A percentile compares a stretch with the other conserved stretches of the same genome.
These are phyloP conservation scores for Lepraria neglecta DNA, from an alignment of 495 filamentous ascomycete species.

Conservation along the genomic window DNA sequence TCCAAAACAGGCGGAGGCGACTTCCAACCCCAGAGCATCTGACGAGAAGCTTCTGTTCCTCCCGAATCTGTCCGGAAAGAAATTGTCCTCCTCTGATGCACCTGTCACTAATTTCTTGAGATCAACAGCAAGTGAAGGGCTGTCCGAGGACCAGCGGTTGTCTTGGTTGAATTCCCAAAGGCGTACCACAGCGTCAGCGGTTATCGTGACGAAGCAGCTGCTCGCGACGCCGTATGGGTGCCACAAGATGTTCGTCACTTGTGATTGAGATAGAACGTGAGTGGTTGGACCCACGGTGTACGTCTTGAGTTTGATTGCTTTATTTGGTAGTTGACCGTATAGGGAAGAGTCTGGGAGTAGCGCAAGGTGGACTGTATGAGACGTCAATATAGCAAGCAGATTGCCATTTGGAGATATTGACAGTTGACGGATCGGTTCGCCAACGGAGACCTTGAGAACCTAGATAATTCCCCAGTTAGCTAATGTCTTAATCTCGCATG, in stretches of 20 bases:
- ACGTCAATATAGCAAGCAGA: slow-evolving; percentile 74
- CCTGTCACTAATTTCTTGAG: slow-evolving; percentile 76
- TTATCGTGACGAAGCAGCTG: slow-evolving; percentile 71
- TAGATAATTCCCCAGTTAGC: slow-evolving; percentile 14
- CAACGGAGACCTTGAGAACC: slow-evolving; percentile 59
- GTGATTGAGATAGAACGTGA: slow-evolving; percentile 74
- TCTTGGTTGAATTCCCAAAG: slow-evolving; percentile 78
- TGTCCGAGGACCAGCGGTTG: slow-evolving; percentile 77
- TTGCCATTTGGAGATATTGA: slow-evolving; percentile 71
- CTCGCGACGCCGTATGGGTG: slow-evolving; percentile 74
- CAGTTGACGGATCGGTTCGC: slow-evolving; percentile 71
- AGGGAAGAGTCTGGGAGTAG: slow-evolving; percentile 70
- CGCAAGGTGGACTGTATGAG: slow-evolving; percentile 76
- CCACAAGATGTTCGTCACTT: slow-evolving; percentile 73
- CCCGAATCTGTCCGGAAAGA: slow-evolving; percentile 60
- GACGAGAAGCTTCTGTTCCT: slow-evolving; percentile 76
- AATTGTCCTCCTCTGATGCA: slow-evolving; percentile 66
- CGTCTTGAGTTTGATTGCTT: slow-evolving; percentile 64
- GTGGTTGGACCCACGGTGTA: slow-evolving; percentile 82
- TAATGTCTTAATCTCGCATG: background rate
- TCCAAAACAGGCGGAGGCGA: slow-evolving; percentile 77
- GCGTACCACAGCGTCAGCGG: slow-evolving; percentile 74
- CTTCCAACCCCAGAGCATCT: slow-evolving; percentile 79
- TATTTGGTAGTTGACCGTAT: slow-evolving; percentile 54
- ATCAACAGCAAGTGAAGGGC: slow-evolving; percentile 73